Evolutionary conservation across 768 basidiomycete species (phyloP).

Genomic region (Hysterangium stoloniferum): DNA sequence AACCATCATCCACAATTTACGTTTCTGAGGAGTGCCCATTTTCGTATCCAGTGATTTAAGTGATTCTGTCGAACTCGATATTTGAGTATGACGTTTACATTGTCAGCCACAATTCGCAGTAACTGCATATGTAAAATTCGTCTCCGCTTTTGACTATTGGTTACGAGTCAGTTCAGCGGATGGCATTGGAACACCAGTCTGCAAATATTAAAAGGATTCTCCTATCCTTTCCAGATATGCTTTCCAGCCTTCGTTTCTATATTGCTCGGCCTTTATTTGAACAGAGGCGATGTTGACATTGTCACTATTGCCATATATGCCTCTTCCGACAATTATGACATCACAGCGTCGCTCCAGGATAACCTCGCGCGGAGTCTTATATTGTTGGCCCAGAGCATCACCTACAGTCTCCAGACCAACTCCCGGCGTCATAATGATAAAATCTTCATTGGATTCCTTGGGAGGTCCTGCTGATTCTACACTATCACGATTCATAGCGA

Average conservation of each 20-base stretch:
- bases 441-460: conserved; percentile 53
- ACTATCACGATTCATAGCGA: conserved; percentile 63
- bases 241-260: conserved; percentile 80
- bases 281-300: conserved; percentile 41
- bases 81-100: no score
- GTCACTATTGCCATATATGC: conserved; percentile 69
- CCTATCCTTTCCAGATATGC: conserved; percentile 64
- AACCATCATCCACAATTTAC: no score
- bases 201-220: neutral
- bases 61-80: no score
- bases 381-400: conserved; percentile 92
- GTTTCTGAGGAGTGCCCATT: no score
- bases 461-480: conserved; percentile 14
- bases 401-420: conserved; percentile 75
- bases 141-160: no score
- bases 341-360: conserved; percentile 79
- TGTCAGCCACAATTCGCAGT: no score
- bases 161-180: neutral
- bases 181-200: neutral
- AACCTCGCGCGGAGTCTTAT: conserved; percentile 82
- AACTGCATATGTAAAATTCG: no score
- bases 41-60: no score
- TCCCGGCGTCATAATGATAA: conserved; percentile 86
- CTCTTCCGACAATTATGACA: conserved; percentile 95
- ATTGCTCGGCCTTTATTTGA: conserved; percentile 70